Evolutionary conservation across 306 rosid genomes (phyloP).

Genomic region (Sophora flavescens): DNA sequence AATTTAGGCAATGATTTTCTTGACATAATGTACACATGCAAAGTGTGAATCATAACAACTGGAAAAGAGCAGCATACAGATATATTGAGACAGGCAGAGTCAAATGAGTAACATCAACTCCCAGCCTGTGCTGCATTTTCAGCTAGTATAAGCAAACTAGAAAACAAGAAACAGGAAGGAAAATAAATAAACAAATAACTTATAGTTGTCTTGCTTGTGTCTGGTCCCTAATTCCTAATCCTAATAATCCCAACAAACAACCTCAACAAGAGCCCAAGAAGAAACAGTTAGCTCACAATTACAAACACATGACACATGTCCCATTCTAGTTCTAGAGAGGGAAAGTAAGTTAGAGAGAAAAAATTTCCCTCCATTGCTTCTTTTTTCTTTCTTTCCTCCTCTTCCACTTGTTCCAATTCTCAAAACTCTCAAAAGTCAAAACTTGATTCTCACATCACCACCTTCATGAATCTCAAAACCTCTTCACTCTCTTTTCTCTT

Average conservation of each 20-base stretch:
- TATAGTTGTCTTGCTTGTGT: not conserved
- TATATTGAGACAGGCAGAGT: not conserved
- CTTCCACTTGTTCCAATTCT: not conserved
- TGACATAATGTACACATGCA: constrained; percentile 40
- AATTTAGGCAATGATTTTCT: constrained; percentile 43
- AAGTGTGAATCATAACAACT: constrained; percentile 30
- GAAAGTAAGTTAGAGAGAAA: not conserved
- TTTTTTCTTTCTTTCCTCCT: no score
- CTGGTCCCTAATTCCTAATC: not conserved
- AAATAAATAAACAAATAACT: not conserved
- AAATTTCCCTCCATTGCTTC: not conserved
- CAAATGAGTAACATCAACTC: constrained; percentile 7
- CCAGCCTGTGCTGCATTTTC: constrained; percentile 25
- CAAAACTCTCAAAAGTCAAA: not conserved
- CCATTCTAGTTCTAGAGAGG: no score
- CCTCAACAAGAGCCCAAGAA: constrained; percentile 21
- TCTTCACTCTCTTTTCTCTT: not conserved
- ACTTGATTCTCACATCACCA: not conserved
- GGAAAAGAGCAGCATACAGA: constrained; percentile 17
- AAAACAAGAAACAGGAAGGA: constrained; percentile 2
- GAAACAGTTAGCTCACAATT: constrained; percentile 15
- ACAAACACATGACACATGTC: not conserved
- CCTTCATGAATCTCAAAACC: not conserved
- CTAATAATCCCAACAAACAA: not conserved
- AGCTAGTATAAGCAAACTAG: constrained; percentile 25